Conservation (phyloP, 257 asterid genomes). For the Mitragyna speciosa region DNA sequence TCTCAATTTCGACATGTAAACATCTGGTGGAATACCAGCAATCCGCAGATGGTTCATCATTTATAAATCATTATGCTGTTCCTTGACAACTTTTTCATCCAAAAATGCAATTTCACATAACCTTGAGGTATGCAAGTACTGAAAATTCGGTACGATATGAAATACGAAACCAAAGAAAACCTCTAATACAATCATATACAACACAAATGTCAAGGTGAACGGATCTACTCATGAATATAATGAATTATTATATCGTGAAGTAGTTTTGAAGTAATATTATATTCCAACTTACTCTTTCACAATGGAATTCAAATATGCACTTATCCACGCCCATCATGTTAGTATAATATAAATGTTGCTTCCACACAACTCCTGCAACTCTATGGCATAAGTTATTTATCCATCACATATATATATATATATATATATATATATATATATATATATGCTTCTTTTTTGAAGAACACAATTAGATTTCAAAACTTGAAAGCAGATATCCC, state of each 20-base stretch:
- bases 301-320: neutral
- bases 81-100: neutral
- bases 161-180: neutral
- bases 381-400: too few species aligned
- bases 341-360: neutral
- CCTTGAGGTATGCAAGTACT: neutral
- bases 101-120: neutral
- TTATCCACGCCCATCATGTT: neutral
- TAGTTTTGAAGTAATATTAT: neutral
- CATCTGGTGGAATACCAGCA: neutral
- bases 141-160: neutral
- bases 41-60: neutral
- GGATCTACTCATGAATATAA: neutral
- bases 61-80: neutral
- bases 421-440: too few species aligned
- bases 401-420: neutral
- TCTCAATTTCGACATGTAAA: neutral
- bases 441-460: neutral
- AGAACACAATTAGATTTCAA: neutral
- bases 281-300: neutral
- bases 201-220: neutral
- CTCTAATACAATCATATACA: neutral
- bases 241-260: neutral
- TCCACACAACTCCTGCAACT: neutral
- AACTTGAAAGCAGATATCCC: neutral